Base-by-base conservation (phyloP, 2,329 filamentous ascomycete species). In the Hypoxylon rubiginosum region DNA sequence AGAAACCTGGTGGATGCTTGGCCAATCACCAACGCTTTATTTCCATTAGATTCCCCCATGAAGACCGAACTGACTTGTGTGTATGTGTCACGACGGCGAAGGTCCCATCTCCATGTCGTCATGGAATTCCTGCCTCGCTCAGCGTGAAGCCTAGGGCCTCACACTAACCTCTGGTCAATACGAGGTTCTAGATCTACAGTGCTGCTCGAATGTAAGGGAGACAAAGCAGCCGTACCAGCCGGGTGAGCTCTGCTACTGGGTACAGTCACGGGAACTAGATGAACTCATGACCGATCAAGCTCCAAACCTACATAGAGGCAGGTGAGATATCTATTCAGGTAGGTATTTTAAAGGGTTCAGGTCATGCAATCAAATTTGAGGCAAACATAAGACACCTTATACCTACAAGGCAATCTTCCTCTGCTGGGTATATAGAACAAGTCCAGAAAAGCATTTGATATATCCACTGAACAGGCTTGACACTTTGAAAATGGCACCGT, bases 401-500 rank as follows among this genome's bases (percentile, higher is more conserved):
- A 15, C 11, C 43, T 48, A 48, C 43, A 48, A 24, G 19, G 13
- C 9, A 26, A 21, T 17, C 8, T 21, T 45, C 13, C 41, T n/a
- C n/a, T n/a, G n/a, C n/a, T n/a, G n/a, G n/a, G n/a, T 48, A 26
- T 26, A n/a, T 13, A 24, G 15, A 26, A 26, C 13, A n/a, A 28
- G 10, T 28, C 2, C 24, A 49, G 15, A n/a, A 17, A 28, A 15
- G 26, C 26, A 7, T 7, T 28, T 7, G 26, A 46, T 2, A 46
- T 43, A 43, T 17, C 39, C 32, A 19, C 17, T 19, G n/a, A n/a
- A 36, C 49, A 52, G 28, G 4, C 24, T 39, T 39, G 3, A 48
- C 15, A 28, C 9, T 50, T 41, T 61, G 32, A 74, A 54, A 19
- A 75, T 75, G 74, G 60, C 70, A 45, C 67, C 73, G 13, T 68